Evolutionary conservation across 1,284 basidiomycete genomes (phyloP).

Genomic region (Taiwanofungus camphoratus): DNA sequence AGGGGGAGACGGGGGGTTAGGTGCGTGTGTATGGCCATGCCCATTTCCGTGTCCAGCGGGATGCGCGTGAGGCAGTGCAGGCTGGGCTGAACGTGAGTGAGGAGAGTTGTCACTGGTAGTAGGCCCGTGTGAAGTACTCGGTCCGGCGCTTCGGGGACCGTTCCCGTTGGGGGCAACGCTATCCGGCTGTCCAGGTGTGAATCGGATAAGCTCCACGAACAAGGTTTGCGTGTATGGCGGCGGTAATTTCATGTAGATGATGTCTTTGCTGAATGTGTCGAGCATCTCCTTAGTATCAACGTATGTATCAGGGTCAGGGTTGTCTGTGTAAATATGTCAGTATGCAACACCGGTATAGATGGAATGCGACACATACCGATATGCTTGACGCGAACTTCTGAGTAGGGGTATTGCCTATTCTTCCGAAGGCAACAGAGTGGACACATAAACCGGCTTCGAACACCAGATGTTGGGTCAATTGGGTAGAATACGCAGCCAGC

Average conservation of each 20-base stretch:
- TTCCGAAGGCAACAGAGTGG: constrained; percentile 72
- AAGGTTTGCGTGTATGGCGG: constrained; percentile 61
- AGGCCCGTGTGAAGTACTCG: not conserved
- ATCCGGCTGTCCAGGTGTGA: constrained; percentile 45
- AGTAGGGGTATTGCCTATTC: constrained; percentile 59
- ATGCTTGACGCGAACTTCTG: constrained; percentile 67
- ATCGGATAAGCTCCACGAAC: constrained; percentile 69
- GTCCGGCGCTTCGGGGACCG: constrained; percentile 5
- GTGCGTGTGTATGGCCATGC: constrained; percentile 22
- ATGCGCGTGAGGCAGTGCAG: constrained; percentile 26
- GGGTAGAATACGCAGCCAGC: constrained; percentile 72
- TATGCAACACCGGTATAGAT: constrained; percentile 8
- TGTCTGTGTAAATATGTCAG: constrained; percentile 29
- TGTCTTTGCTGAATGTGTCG: constrained; percentile 63
- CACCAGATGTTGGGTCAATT: constrained; percentile 28
- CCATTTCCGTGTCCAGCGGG: constrained; percentile 9
- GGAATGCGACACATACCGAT: constrained; percentile 40
- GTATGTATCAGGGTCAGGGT: constrained; percentile 46
- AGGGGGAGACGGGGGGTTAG: constrained; percentile 27
- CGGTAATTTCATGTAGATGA: constrained; percentile 61
- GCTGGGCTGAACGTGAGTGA: constrained; percentile 20
- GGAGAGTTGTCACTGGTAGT: constrained; percentile 26
- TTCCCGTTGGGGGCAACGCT: constrained; percentile 19
- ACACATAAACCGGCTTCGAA: constrained; percentile 47
- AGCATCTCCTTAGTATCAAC: constrained; percentile 69